Conservation (phyloP, 2,329 filamentous ascomycete genomes). For the Fusarium beomiforme region DNA sequence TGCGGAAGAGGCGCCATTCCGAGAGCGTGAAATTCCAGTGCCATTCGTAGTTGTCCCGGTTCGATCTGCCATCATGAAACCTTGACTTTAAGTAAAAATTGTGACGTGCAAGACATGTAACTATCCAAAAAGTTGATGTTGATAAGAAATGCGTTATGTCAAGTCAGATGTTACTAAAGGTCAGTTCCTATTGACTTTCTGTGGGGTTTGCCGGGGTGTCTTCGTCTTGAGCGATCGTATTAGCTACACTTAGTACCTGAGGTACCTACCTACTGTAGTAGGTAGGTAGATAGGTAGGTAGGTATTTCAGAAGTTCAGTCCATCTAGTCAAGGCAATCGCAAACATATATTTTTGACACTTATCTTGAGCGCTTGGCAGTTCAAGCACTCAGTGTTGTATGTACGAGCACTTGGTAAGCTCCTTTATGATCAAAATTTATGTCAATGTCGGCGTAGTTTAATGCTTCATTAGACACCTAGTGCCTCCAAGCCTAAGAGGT, state of each 20-base stretch:
- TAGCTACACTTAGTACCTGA: too few relatives aligned
- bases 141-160: slow-evolving; percentile 1
- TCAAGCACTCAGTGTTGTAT: background rate
- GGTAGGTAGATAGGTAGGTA: too few relatives aligned
- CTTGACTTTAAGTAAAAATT: background rate
- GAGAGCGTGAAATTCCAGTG: slow-evolving; percentile 24
- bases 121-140: slow-evolving; percentile 12
- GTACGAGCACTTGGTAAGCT: background rate
- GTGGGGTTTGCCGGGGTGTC: slow-evolving; percentile 37
- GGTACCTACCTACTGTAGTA: too few relatives aligned
- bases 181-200: slow-evolving; percentile 35
- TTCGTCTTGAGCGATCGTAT: slow-evolving; percentile 13
- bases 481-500: background rate
- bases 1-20: slow-evolving; percentile 33
- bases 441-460: background rate
- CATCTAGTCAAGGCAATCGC: background rate
- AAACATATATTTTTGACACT: background rate
- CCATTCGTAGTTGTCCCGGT: slow-evolving; percentile 35
- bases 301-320: background rate
- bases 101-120: background rate
- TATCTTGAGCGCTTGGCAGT: background rate
- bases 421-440: background rate
- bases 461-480: background rate
- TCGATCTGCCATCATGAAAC: slow-evolving; percentile 39
- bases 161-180: slow-evolving; percentile 19